A percentile compares a stretch with the other conserved stretches of the same genome.
phyloP scores from a whole-genome alignment of 768 basidiomycete genomes.

The Pleurotus pulmonarius region DNA sequence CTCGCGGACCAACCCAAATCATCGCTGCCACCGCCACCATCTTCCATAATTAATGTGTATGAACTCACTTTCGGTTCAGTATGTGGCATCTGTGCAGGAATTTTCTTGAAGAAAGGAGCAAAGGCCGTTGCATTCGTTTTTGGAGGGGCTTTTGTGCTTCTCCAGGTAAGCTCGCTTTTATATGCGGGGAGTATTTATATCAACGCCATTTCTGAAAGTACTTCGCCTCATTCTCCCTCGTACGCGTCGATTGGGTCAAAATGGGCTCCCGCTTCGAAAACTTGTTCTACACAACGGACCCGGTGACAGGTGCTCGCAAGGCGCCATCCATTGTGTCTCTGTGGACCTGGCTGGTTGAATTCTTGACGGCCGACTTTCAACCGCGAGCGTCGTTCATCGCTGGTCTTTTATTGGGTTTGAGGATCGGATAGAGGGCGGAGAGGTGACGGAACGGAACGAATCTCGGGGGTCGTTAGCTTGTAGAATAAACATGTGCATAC shows the following conservation, averaged over 20 bases:
- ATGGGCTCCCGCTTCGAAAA: conserved; percentile 67
- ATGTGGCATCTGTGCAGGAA: conserved; percentile 83
- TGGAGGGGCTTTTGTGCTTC: conserved; percentile 87
- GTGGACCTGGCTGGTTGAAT: conserved; percentile 69
- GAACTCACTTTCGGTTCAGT: conserved; percentile 89
- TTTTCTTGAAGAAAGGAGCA: conserved; percentile 95
- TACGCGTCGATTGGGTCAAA: conserved; percentile 80
- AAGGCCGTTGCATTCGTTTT: conserved; percentile 78
- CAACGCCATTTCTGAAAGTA: conserved; percentile 48
- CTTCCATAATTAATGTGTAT: conserved; percentile 73
- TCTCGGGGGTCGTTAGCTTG: background rate
- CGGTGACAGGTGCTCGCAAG: conserved; percentile 40
- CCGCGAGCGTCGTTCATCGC: conserved; percentile 85
- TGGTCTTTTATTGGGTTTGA: conserved; percentile 76
- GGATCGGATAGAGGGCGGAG: conserved; percentile 46
- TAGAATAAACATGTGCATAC: conserved; percentile 9
- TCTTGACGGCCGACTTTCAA: conserved; percentile 91
- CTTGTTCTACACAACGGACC: conserved; percentile 61
- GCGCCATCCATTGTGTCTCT: conserved; percentile 64
- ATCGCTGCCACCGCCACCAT: conserved; percentile 48
- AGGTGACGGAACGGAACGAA: conserved; percentile 26
- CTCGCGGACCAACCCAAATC: conserved; percentile 9
- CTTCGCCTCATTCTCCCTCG: conserved; percentile 63
- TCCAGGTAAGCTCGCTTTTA: conserved; percentile 60
- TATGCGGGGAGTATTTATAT: background rate